Base-by-base conservation (phyloP, 1,284 basidiomycete species). In the Irpex sp. region DNA sequence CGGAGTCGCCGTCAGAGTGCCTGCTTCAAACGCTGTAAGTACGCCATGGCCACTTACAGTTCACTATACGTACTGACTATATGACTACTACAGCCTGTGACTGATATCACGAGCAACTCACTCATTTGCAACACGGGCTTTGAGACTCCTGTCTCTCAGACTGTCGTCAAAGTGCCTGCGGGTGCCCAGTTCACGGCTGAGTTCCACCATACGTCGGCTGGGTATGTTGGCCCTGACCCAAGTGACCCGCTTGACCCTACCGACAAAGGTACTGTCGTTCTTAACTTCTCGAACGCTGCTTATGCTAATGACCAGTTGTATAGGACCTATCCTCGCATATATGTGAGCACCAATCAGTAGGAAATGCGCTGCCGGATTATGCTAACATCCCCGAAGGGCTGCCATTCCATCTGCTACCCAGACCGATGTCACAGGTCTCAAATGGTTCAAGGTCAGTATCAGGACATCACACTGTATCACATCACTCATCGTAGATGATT, bases 91-190 rank as follows among this genome's bases (percentile, higher is more conserved):
- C n/a, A 83, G 81, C 80, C 81, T 23, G 80, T 84, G 60, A 79
- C 69, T 18, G 79, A 83, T 65, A 78, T 83, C 3, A 80, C 75
- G 3, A 82, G 80, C 0, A 82, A 82, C 68, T 72, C 83, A 66
- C 60, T 84, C 55, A 82, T 82, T 60, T 84, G 82, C 73, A 84
- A 84, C 63, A 85, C 83, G 68, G 82, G 82, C 0, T 84, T 82
- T 69, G 78, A 83, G 71, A 72, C 78, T 66, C 80, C 81, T 12
- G 71, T 87, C 62, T 76, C 83, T 54, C 69, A 76, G 58, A 67
- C 75, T n/a, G 70, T 86, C 66, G 77, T 88, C 72, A 71, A 73
- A 37, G 78, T 83, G 23, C 72, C 86, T 56, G 76, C 82, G 62
- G 82, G 83, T 16, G 68, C 79, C 5, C 74, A 74, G 62, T 76